phyloP scores from a whole-genome alignment of 2,329 filamentous ascomycete species.

The Phaeosphaeriaceae sp. region DNA sequence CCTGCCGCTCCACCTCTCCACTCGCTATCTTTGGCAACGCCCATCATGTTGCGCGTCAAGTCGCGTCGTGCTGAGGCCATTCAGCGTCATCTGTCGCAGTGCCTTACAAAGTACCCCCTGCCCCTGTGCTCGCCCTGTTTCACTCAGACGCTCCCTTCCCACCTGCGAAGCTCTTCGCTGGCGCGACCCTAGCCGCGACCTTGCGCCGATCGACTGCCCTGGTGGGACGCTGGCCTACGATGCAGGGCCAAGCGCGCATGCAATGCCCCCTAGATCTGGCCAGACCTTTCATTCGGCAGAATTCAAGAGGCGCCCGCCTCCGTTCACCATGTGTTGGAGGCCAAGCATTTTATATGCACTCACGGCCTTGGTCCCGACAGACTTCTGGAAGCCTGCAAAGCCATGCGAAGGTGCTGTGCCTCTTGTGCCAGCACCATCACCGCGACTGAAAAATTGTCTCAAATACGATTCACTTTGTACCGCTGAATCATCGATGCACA shows the following conservation, averaged over 20 bases:
- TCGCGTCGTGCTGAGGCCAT: conserved; percentile 4
- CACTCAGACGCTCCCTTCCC: conserved; percentile 4
- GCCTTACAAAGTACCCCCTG: background rate
- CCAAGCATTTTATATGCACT: background rate
- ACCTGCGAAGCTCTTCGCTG: background rate
- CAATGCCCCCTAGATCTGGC: background rate
- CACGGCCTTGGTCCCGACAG: background rate
- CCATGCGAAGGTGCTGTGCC: no score
- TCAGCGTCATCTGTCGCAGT: conserved; percentile 9
- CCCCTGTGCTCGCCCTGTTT: conserved; percentile 6
- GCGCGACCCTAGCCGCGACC: conserved; percentile 1
- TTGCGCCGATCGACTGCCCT: conserved; percentile 5
- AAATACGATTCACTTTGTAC: no score
- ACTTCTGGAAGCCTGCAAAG: background rate
- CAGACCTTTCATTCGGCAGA: background rate
- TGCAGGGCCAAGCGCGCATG: background rate
- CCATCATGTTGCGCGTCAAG: conserved; percentile 1
- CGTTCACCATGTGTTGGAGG: background rate
- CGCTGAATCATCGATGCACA: no score
- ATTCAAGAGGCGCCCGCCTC: background rate
- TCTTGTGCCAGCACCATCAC: no score
- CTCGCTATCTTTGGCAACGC: conserved; percentile 20
- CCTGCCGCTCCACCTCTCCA: conserved; percentile 11
- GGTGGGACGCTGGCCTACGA: conserved; percentile 3
- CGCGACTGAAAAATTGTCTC: no score